A percentile compares a stretch with the other conserved stretches of the same genome.
These are phyloP conservation scores for Scheffersomyces stipitis DNA, from an alignment of 805 yeast species.

Conservation along the genomic window DNA sequence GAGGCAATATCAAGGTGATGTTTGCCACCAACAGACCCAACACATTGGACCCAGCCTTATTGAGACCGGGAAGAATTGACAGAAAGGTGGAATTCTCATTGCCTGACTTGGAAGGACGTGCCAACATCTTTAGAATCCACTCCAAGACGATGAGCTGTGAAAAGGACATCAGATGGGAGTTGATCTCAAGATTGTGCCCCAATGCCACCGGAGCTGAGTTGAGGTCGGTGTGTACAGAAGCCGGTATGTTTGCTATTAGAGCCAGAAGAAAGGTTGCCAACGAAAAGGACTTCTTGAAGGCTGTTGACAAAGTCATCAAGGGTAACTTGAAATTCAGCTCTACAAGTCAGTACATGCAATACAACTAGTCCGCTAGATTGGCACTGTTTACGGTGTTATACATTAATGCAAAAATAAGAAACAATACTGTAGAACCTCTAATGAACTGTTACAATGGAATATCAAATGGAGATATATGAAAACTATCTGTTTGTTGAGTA, in stretches of 20 bases:
- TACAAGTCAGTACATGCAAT: constrained; percentile 98
- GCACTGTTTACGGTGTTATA: too few relatives aligned
- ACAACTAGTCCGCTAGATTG: constrained; percentile 74
- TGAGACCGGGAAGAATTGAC: constrained; percentile 98
- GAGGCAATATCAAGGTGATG: constrained; percentile 99
- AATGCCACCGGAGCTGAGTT: constrained; percentile 98
- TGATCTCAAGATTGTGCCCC: constrained; percentile 95
- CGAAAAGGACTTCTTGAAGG: constrained; percentile 95
- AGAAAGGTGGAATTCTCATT: constrained; percentile 96
- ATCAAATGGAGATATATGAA: too few relatives aligned
- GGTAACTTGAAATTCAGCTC: constrained; percentile 97
- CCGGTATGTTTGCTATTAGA: constrained; percentile 99
- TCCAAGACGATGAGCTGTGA: constrained; percentile 98
- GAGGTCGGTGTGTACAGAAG: constrained; percentile 98
- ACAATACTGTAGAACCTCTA: too few relatives aligned
- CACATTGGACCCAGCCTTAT: constrained; percentile 94
- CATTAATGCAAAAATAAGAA: too few relatives aligned
- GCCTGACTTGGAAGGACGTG: constrained; percentile 97
- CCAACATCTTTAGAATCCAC: constrained; percentile 95
- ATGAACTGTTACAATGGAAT: too few relatives aligned
- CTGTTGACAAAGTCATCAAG: constrained; percentile 97
- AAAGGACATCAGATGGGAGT: constrained; percentile 97
- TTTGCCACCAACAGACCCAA: constrained; percentile 99
- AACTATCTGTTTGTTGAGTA: too few relatives aligned
- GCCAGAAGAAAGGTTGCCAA: constrained; percentile 98